Base-by-base conservation (phyloP, 805 yeast species). In the Starmera pachycereana region DNA sequence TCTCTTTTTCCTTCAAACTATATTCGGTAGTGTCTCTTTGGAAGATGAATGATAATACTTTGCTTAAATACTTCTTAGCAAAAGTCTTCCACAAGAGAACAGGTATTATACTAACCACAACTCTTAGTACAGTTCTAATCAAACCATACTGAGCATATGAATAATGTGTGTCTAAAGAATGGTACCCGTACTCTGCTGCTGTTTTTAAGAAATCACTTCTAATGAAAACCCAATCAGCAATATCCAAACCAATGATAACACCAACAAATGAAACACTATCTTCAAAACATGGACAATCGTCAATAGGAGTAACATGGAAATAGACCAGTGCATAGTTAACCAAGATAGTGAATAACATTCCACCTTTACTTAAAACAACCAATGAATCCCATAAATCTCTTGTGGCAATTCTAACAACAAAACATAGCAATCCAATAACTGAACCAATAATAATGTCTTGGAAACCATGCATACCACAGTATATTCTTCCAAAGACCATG, bases 401-500 rank as follows among this genome's bases (percentile, higher is more conserved):
- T 18, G 58, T 54, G 6, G 49, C 44, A 35, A 54, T 47, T 38
- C 95, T 63, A 18, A 71, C 52, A n/a, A 66, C 35, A 45, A 74
- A 74, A 30, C 81, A 65, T 0, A 61, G 32, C 0, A 63, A 37
- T 0, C 98, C 98, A 13, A 87, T 62, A 0, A 72, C 1, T 0
- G 74, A 61, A 6, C 98, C 98, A 14, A 73, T 55, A 0, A 62
- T 38, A 3, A 92, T 68, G 56, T 92, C 98, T 18, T 83, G 60
- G 44, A 84, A 72, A 3, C 98, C 97, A 62, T 92, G 98, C 98
- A 90, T 90, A 4, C 98, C 98, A 58, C 96, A 88, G 62, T 92
- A 90, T 9, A 90, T 53, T 41, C 98, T 68, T 13, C 98, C 98
- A 44, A 76, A 56, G 1, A 84, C 72, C 44, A 92, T 65, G 8